Evolutionary conservation across 208 protist genomes (phyloP).

Genomic region (Willaertia magna): DNA sequence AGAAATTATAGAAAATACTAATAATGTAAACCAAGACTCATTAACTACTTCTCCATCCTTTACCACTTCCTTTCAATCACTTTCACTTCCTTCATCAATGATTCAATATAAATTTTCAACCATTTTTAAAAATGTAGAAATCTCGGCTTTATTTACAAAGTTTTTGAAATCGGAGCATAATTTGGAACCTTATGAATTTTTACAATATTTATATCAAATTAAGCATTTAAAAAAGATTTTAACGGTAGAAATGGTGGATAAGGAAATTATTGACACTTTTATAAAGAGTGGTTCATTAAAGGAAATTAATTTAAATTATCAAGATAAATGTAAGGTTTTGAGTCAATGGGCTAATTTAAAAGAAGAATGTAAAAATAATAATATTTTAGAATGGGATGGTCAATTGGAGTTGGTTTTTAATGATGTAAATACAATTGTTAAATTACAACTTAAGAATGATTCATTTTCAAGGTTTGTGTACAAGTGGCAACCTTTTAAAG

Average conservation of each 20-base stretch:
- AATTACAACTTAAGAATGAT: background rate
- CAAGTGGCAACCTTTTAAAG: too few relatives aligned
- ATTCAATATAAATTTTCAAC: background rate
- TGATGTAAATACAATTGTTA: background rate
- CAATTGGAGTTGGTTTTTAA: background rate
- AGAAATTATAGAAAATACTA: too few relatives aligned
- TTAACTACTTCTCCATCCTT: too few relatives aligned
- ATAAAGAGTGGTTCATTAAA: background rate
- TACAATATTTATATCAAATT: background rate
- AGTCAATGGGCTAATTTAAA: background rate
- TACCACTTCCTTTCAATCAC: too few relatives aligned
- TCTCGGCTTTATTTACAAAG: background rate
- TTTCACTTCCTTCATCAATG: background rate
- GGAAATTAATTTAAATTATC: background rate
- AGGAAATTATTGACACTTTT: background rate
- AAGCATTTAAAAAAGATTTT: background rate
- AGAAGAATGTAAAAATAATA: background rate
- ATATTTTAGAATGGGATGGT: background rate
- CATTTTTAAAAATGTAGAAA: background rate
- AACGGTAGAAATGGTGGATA: background rate
- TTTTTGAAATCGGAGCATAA: background rate
- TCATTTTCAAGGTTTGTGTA: background rate
- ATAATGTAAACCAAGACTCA: too few relatives aligned
- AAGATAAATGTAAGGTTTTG: background rate
- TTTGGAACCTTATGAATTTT: background rate